A percentile compares a stretch with the other conserved stretches of the same genome.
Conservation (phyloP, 139 green algal genomes). For the Micractinium conductrix region DNA sequence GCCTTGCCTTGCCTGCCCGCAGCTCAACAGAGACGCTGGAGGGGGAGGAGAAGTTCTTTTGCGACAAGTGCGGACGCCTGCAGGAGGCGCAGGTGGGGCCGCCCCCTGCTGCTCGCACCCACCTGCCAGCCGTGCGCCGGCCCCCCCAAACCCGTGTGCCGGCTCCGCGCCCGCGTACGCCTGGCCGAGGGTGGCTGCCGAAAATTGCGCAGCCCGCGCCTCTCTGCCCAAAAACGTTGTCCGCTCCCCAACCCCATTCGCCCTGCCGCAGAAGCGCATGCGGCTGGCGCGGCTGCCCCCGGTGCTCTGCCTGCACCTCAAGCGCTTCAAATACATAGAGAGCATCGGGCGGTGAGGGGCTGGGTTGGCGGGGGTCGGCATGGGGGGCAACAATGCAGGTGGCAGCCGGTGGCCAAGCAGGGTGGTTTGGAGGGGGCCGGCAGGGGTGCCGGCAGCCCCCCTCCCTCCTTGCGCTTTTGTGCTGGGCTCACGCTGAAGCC, state of each 20-base stretch:
- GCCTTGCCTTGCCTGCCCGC: not conserved
- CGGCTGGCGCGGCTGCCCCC: slow-evolving; percentile 64
- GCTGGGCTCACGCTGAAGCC: not conserved
- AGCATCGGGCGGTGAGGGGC: slow-evolving; percentile 56
- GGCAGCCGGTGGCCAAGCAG: too few relatives aligned
- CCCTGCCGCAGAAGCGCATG: slow-evolving; percentile 87
- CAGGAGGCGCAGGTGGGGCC: slow-evolving; percentile 59
- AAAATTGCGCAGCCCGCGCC: too few relatives aligned
- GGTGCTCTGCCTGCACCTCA: slow-evolving; percentile 95
- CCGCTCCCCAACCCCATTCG: not conserved
- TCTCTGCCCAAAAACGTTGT: too few relatives aligned
- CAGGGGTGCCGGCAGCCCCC: too few relatives aligned
- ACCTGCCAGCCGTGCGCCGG: not conserved
- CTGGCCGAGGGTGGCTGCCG: too few relatives aligned
- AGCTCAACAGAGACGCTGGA: slow-evolving; percentile 80
- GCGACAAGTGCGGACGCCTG: slow-evolving; percentile 90
- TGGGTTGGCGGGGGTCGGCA: not conserved
- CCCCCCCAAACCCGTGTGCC: not conserved
- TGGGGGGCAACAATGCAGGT: too few relatives aligned
- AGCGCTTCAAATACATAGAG: slow-evolving; percentile 97
- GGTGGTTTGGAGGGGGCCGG: too few relatives aligned
- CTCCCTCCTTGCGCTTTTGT: not conserved
- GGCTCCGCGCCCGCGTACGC: too few relatives aligned
- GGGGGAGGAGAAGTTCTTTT: slow-evolving; percentile 96
- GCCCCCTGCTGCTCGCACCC: not conserved